These are phyloP conservation scores for Scheffersomyces coipomensis DNA, from an alignment of 805 yeast genomes.

Conservation along the genomic window DNA sequence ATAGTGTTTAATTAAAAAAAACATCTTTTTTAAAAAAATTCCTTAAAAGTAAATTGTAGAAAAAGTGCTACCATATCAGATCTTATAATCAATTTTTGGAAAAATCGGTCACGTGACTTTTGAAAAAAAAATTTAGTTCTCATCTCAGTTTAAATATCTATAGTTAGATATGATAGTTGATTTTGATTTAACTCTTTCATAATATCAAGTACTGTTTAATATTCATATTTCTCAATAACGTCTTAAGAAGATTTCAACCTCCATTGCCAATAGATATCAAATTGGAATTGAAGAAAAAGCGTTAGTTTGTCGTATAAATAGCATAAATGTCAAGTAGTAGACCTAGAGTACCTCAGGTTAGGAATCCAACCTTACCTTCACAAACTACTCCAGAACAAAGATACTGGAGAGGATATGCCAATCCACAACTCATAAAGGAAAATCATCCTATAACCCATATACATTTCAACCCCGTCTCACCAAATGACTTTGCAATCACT, in stretches of 20 bases:
- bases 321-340: conserved; percentile 76
- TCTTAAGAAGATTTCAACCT: neutral
- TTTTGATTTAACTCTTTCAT: too few species aligned
- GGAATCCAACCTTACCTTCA: conserved; percentile 77
- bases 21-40: too few species aligned
- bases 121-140: neutral
- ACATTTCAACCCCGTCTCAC: conserved; percentile 79
- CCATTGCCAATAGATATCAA: neutral
- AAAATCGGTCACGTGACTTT: neutral
- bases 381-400: conserved; percentile 90
- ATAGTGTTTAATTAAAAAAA: too few species aligned
- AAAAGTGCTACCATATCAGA: too few species aligned
- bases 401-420: conserved; percentile 85
- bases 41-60: too few species aligned
- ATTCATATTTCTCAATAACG: too few species aligned
- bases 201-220: too few species aligned
- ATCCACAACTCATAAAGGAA: conserved; percentile 89
- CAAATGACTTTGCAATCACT: conserved; percentile 92
- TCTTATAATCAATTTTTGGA: too few species aligned
- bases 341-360: conserved; percentile 61
- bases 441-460: conserved; percentile 89
- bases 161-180: too few species aligned
- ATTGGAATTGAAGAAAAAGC: too few species aligned
- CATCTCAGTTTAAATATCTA: conserved; percentile 1
- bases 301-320: too few species aligned